Evolutionary conservation across 2,329 filamentous ascomycete genomes (phyloP).

Genomic region (Venturia asperata): DNA sequence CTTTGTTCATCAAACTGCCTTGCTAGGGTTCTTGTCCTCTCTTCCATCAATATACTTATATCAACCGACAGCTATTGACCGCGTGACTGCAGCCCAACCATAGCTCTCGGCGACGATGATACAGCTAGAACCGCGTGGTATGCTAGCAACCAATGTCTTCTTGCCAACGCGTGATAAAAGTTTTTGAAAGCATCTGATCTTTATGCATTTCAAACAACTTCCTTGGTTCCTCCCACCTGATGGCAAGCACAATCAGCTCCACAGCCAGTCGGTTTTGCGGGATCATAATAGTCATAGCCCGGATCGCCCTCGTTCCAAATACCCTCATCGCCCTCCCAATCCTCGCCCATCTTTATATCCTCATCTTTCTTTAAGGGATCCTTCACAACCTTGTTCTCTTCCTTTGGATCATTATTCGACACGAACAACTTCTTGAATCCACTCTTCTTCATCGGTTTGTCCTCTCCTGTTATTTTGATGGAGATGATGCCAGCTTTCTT

Average conservation of each 20-base stretch:
- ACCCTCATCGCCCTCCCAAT: conserved; percentile 25
- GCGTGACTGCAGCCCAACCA: no score
- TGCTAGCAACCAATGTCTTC: not conserved
- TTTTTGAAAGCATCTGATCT: not conserved
- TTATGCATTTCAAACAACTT: not conserved
- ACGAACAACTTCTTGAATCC: conserved; percentile 43
- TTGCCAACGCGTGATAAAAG: not conserved
- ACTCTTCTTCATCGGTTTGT: conserved; percentile 54
- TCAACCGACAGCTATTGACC: no score
- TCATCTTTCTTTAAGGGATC: conserved; percentile 24
- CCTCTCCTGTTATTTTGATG: conserved; percentile 50
- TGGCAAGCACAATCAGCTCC: conserved; percentile 22
- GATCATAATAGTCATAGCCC: conserved; percentile 46
- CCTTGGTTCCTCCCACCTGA: not conserved
- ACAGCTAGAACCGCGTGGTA: not conserved
- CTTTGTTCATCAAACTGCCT: no score
- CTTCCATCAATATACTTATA: no score
- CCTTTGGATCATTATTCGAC: conserved; percentile 28
- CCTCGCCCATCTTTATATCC: conserved; percentile 27
- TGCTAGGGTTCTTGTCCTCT: no score
- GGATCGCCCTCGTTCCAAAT: conserved; percentile 23
- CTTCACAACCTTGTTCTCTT: conserved; percentile 33
- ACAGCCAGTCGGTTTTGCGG: conserved; percentile 46
- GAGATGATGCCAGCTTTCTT: conserved; percentile 55
- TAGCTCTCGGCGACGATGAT: not conserved